phyloP scores from a whole-genome alignment of 352 stramenopile species.

The Pythium myriotylum region DNA sequence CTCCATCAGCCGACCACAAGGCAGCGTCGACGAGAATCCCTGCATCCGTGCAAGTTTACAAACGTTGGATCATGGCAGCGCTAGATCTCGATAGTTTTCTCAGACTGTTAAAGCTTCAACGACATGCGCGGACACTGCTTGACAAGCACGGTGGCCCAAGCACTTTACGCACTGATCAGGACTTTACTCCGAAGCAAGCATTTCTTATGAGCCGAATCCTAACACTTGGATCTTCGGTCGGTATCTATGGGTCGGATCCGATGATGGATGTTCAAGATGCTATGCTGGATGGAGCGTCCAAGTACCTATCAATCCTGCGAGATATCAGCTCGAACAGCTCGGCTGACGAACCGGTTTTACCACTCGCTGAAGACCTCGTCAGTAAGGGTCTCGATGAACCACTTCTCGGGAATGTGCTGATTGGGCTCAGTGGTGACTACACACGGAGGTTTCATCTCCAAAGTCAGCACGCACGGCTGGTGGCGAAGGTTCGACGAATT shows the following conservation, averaged over 20 bases:
- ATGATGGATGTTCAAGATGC: background rate
- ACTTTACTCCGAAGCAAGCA: background rate
- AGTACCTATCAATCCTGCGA: background rate
- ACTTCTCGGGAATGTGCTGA: conserved; percentile 37
- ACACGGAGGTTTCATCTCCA: conserved; percentile 14
- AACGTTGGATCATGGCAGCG: conserved; percentile 20
- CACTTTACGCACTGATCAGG: background rate
- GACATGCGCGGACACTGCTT: conserved; percentile 10
- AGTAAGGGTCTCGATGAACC: conserved; percentile 36
- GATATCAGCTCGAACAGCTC: background rate
- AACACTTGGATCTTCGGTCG: background rate
- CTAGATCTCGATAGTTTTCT: conserved; percentile 18
- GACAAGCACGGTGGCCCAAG: conserved; percentile 8
- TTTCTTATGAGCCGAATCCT: conserved; percentile 8
- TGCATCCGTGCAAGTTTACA: background rate
- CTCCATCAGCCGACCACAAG: background rate
- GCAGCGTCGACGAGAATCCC: background rate
- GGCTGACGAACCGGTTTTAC: background rate
- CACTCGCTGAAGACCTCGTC: conserved; percentile 29
- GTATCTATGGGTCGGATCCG: background rate
- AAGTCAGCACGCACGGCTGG: background rate
- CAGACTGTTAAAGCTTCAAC: conserved; percentile 20
- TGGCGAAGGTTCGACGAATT: background rate
- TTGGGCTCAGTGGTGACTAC: conserved; percentile 8
- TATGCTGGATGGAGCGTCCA: conserved; percentile 15